phyloP scores from a whole-genome alignment of 1,284 basidiomycete genomes.

The Xerocomus nothofagi region DNA sequence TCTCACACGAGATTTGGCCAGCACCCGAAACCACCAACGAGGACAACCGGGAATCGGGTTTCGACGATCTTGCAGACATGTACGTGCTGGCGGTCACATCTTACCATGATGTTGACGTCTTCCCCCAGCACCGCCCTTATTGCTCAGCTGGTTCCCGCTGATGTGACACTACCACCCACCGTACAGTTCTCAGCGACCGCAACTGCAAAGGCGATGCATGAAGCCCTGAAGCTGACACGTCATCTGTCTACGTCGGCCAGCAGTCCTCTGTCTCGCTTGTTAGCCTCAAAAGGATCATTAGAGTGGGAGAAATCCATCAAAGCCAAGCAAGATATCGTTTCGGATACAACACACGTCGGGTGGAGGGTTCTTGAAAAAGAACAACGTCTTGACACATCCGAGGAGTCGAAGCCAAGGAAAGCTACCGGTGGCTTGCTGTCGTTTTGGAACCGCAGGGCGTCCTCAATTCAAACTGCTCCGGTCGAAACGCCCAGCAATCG shows the following conservation, averaged over 20 bases:
- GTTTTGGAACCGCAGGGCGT: slow-evolving; percentile 58
- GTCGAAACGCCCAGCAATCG: slow-evolving; percentile 20
- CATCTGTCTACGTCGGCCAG: slow-evolving; percentile 50
- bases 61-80: slow-evolving; percentile 53
- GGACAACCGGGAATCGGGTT: slow-evolving; percentile 41
- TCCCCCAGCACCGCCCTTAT: slow-evolving; percentile 31
- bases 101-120: slow-evolving; percentile 3
- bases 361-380: slow-evolving; percentile 62
- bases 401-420: slow-evolving; percentile 48
- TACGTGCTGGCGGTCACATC: slow-evolving; percentile 41
- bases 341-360: slow-evolving; percentile 57
- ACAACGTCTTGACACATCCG: slow-evolving; percentile 23
- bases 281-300: slow-evolving; percentile 65
- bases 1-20: slow-evolving; percentile 54
- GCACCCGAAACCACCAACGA: slow-evolving; percentile 22
- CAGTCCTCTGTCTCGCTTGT: slow-evolving; percentile 65
- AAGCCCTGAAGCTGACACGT: slow-evolving; percentile 61
- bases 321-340: slow-evolving; percentile 45
- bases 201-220: slow-evolving; percentile 54
- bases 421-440: slow-evolving; percentile 59
- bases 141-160: slow-evolving; percentile 44
- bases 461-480: slow-evolving; percentile 17
- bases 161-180: slow-evolving; percentile 43
- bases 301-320: slow-evolving; percentile 73
- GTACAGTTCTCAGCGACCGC: slow-evolving; percentile 54